These are phyloP conservation scores for Boletellus sp. DNA, from an alignment of 768 basidiomycete species.

Conservation along the genomic window DNA sequence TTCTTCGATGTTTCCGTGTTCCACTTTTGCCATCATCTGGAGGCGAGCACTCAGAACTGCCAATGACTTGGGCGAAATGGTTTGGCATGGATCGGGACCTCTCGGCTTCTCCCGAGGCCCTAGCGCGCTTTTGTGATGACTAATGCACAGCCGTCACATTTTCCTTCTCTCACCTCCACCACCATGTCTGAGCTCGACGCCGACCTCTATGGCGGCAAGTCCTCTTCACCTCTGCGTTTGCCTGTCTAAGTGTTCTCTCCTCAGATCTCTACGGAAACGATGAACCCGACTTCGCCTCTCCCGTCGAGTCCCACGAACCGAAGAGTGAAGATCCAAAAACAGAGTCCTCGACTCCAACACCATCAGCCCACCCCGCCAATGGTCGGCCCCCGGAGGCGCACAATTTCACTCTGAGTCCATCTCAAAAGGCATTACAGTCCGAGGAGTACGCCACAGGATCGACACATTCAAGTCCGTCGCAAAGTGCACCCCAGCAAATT, in stretches of 20 bases:
- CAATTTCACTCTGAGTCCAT: too few species aligned
- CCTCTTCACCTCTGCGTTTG: fast-evolving
- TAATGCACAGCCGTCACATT: too few species aligned
- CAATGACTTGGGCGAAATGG: too few species aligned
- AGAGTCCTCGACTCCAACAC: constrained; percentile 9
- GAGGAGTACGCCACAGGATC: background rate
- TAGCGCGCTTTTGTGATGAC: too few species aligned
- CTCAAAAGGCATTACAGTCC: too few species aligned
- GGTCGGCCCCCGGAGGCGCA: too few species aligned
- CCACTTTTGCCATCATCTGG: too few species aligned
- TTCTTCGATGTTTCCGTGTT: too few species aligned
- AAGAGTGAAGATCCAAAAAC: constrained; percentile 26
- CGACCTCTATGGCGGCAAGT: constrained; percentile 83
- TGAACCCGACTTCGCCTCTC: constrained; percentile 57
- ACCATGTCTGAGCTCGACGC: constrained; percentile 82
- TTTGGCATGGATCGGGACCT: too few species aligned
- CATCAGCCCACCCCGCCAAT: too few species aligned
- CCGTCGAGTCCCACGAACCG: constrained; percentile 37
- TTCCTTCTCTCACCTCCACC: constrained; percentile 33
- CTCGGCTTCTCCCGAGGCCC: too few species aligned
- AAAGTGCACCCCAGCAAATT: constrained; percentile 59
- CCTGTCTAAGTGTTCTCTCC: background rate
- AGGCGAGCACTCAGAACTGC: too few species aligned
- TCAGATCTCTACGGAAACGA: constrained; percentile 67
- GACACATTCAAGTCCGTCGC: constrained; percentile 30